Evolutionary conservation across 2,329 filamentous ascomycete species (phyloP).

Genomic region (Tolypocladium amazonense): DNA sequence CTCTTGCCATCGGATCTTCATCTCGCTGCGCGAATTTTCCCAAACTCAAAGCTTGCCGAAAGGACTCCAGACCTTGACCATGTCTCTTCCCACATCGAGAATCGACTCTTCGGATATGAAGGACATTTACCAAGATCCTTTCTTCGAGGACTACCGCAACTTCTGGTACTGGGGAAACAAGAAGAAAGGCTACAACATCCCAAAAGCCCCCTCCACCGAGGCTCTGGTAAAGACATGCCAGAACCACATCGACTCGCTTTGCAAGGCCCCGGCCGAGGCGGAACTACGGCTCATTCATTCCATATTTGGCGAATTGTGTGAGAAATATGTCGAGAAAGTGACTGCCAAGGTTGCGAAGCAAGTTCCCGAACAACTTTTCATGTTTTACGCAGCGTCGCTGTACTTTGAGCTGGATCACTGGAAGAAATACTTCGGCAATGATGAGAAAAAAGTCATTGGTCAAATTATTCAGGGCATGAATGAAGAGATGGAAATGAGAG

Average conservation of each 20-base stretch:
- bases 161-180: background rate
- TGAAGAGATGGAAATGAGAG: background rate
- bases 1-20: too few relatives aligned
- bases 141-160: background rate
- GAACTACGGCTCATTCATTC: accelerated
- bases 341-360: background rate
- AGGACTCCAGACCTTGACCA: too few relatives aligned
- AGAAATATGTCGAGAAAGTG: background rate
- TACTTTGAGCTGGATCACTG: background rate
- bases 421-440: background rate
- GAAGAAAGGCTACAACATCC: background rate
- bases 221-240: background rate
- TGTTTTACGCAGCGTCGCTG: background rate
- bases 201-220: background rate
- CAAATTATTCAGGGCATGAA: background rate
- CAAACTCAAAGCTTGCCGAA: too few relatives aligned
- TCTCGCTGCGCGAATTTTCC: too few relatives aligned
- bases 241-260: background rate
- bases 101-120: background rate
- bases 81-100: background rate
- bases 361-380: background rate
- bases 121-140: background rate
- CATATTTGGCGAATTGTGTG: background rate
- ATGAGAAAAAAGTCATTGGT: background rate
- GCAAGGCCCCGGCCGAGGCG: background rate